Evolutionary conservation across 768 basidiomycete species (phyloP), one percentile per base, ranked within the genome.

Genomic region (Cyathus striatus): DNA sequence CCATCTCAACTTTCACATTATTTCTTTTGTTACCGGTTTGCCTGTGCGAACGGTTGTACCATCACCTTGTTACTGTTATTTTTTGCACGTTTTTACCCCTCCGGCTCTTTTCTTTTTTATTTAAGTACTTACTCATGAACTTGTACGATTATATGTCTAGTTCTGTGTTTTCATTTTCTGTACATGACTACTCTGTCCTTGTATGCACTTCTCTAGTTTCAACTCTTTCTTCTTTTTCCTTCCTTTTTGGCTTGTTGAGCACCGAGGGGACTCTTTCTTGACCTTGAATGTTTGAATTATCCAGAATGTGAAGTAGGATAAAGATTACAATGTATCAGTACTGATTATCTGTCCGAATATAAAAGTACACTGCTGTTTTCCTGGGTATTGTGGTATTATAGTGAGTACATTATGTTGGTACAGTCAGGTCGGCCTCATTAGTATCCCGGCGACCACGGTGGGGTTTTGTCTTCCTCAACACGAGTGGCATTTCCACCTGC

Each of bases 21-120:
- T n/a, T n/a, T n/a, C n/a, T 23, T n/a, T 14, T 22, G 46, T 64
- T 65, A 67, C 66, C 68, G 69, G 10, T 36, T 45, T 1, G 27
- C 21, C 18, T 68, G 54, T 21, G 47, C 65, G 14, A 42, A 54
- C 21, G 30, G 27, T 6, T 66, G 65, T 20, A 70, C n/a, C n/a
- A n/a, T n/a, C n/a, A n/a, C n/a, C n/a, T n/a, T n/a, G n/a, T n/a
- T n/a, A n/a, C n/a, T n/a, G n/a, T n/a, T n/a, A n/a, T n/a, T n/a
- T n/a, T n/a, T n/a, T n/a, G n/a, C n/a, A n/a, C n/a, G n/a, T n/a
- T n/a, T n/a, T n/a, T n/a, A n/a, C n/a, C n/a, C n/a, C 35, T 37
- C 20, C 18, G 35, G 64, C 55, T 61, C 41, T n/a, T n/a, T n/a
- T n/a, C n/a, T n/a, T n/a, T n/a, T n/a, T n/a, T n/a, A n/a, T n/a